These are phyloP conservation scores for Chlorophyllum brunneum DNA, from an alignment of 768 basidiomycete species.

Conservation along the genomic window DNA sequence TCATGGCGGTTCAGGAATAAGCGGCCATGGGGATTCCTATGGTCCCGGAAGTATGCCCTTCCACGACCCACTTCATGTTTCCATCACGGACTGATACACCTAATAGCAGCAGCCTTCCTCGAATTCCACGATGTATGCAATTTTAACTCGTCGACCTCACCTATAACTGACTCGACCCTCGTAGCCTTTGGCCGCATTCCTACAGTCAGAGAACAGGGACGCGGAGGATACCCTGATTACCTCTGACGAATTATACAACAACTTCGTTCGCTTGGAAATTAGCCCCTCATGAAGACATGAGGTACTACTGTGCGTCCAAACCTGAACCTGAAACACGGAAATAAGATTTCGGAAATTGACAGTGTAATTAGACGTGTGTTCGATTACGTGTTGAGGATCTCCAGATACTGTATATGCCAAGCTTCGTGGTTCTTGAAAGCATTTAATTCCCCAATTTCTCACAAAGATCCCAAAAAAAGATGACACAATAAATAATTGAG, in stretches of 20 bases:
- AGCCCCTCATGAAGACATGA: background rate
- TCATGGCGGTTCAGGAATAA: constrained; percentile 67
- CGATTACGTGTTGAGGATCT: too few species aligned
- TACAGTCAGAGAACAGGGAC: constrained; percentile 52
- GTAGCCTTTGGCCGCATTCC: constrained; percentile 61
- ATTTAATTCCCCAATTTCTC: too few species aligned
- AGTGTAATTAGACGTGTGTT: too few species aligned
- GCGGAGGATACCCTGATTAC: constrained; percentile 65
- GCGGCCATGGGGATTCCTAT: constrained; percentile 55
- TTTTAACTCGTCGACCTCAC: constrained; percentile 1
- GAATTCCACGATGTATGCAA: constrained; percentile 60
- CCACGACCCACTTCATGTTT: background rate
- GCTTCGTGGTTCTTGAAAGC: too few species aligned
- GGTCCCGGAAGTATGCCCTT: constrained; percentile 45
- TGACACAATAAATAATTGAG: too few species aligned
- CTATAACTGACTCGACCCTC: background rate
- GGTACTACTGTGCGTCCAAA: background rate
- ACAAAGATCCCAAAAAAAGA: too few species aligned
- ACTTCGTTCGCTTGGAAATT: constrained; percentile 40
- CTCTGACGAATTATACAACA: constrained; percentile 70
- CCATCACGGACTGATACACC: background rate
- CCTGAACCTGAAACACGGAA: background rate
- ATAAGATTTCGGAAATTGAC: background rate
- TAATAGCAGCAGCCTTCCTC: constrained; percentile 56
- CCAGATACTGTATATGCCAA: too few species aligned